Evolutionary conservation across 371 early-diverging fungal species (phyloP), one percentile per base, ranked within the genome.

Genomic region (Aphelidium insulamus): DNA sequence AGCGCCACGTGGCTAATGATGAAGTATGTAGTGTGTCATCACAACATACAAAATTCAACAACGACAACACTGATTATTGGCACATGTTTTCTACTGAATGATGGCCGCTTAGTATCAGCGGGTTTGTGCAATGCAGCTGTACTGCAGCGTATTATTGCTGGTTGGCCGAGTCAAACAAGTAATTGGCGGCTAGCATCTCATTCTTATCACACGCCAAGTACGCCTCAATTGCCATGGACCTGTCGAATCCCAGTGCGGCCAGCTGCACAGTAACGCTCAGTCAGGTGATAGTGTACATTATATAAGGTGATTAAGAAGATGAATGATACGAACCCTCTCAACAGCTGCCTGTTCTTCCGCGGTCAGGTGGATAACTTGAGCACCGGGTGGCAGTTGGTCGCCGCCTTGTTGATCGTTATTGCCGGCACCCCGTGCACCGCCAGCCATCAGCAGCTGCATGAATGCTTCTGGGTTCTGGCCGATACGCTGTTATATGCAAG

Each of bases 161-260:
- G n/a, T n/a, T n/a, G n/a, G n/a, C n/a, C n/a, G n/a, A n/a, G n/a
- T n/a, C n/a, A n/a, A n/a, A n/a, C n/a, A n/a, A n/a, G n/a, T n/a
- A n/a, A n/a, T n/a, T n/a, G n/a, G n/a, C n/a, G n/a, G n/a, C n/a
- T n/a, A n/a, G n/a, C n/a, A n/a, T n/a, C 64, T 95, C 95, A 53
- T 92, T 83, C 54, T 84, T 86, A 41, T 95, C 95, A 48, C 95
- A 95, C 7, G 86, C 86, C 48, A 95, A 66, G 55, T 67, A 95
- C 18, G 92, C 95, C 57, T 88, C 85, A 38, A 86, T 68, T 17
- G 69, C 95, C 10, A 52, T 36, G 31, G 53, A 58, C 26, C 83
- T 61, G 33, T 69, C 70, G 48, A 95, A 92, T 8, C 95, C 95
- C 26, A 92, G 56, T n/a, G 59, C 79, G 42, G 63, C 69, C 48